Conservation (phyloP, 78 protist species). For the Dictyostelium citrinum region DNA sequence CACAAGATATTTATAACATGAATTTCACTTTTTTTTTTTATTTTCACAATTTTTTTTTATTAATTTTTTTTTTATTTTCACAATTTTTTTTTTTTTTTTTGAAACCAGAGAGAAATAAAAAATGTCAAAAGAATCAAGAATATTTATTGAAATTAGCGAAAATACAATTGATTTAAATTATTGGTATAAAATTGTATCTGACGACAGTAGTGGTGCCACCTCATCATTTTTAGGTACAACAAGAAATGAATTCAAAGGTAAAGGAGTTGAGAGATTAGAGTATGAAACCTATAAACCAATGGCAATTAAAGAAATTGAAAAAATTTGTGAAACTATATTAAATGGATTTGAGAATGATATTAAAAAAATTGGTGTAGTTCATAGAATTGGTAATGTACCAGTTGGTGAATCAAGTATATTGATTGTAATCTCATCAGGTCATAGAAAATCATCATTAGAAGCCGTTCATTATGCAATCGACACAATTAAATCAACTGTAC, state of each 20-base stretch:
- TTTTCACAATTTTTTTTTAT: too few relatives aligned
- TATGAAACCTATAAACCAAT: constrained; percentile 85
- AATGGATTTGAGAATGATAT: constrained; percentile 5
- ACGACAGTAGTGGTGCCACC: constrained; percentile 51
- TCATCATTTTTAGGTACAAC: constrained; percentile 80
- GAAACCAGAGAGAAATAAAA: too few relatives aligned
- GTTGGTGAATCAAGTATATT: constrained; percentile 73
- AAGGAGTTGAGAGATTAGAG: constrained; percentile 55
- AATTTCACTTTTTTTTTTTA: too few relatives aligned
- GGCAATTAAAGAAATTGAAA: constrained; percentile 73
- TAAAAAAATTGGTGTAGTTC: constrained; percentile 37
- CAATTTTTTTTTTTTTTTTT: background rate
- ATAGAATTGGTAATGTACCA: constrained; percentile 75
- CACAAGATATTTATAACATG: too few relatives aligned
- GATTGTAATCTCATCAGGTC: constrained; percentile 75
- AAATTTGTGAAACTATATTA: background rate
- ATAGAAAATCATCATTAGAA: constrained; percentile 68
- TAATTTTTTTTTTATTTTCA: background rate
- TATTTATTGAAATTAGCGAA: constrained; percentile 5
- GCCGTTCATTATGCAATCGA: constrained; percentile 82
- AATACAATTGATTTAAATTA: background rate
- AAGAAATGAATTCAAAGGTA: constrained; percentile 71
- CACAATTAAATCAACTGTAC: constrained; percentile 80
- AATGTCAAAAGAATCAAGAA: background rate
- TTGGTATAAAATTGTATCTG: constrained; percentile 12